Evolutionary conservation across 805 yeast genomes (phyloP), one percentile per base, ranked within the genome.

Genomic region (Kurtzmaniella fragi): DNA sequence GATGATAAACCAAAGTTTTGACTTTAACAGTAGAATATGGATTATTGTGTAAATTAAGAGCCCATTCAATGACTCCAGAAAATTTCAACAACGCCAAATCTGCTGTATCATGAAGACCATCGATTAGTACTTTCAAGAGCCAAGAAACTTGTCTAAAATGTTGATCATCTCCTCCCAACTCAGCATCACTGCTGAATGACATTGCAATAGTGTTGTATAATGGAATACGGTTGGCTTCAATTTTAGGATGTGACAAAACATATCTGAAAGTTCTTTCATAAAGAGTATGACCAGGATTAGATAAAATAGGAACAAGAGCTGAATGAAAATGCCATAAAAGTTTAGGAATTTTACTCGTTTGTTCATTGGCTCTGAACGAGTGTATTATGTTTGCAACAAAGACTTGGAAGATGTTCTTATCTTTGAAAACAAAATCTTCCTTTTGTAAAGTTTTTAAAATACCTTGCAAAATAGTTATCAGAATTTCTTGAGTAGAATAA

Each of bases 251-350:
- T 4, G 76, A 62, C 28, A 87, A 62, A 9, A 89, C 68, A 72
- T 80, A 87, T 42, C 82, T 73, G 49, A 71, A 77, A 0, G 78
- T 77, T 47, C 78, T 77, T 45, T 89, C 96, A 57, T 82, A 85
- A 15, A 91, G 56, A 48, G 71, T 73, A 45, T 86, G 91, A 0
- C 80, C 77, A 0, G 97, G 96, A 44, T 81, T 78, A 5, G 70
- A 56, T 42, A 86, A 55, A 2, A 86, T 65, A 2, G 77, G 74
- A 3, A 78, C 61, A 29, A 88, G 54, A 37, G 75, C 71, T 1
- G 87, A 73, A 30, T 81, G 57, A 39, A 78, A 54, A 13, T 68
- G 61, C 60, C 83, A 75, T n/a, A 80, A 63, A 13, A 82, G 45
- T 3, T 80, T 71, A 0, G 79, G 50, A 5, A 73, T 35, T 10